Conservation (phyloP, 129 eudicot species). For the Erigeron canadensis region DNA sequence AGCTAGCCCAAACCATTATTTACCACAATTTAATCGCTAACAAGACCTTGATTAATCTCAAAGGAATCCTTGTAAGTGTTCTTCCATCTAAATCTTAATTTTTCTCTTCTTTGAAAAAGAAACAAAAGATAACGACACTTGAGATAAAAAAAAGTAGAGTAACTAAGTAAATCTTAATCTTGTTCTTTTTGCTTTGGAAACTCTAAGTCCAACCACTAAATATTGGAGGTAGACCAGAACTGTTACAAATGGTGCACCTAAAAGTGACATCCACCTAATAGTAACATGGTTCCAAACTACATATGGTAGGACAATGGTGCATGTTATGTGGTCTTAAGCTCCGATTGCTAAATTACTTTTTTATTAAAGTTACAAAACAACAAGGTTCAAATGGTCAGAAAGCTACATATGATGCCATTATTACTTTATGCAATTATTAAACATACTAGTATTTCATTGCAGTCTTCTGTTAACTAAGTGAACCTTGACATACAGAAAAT, state of each 20-base stretch:
- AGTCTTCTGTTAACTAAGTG: not conserved
- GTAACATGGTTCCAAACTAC: conserved; percentile 21
- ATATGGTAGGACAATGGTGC: conserved; percentile 34
- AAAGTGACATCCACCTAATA: conserved; percentile 5
- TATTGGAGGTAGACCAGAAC: conserved; percentile 14
- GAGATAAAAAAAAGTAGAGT: too few relatives aligned
- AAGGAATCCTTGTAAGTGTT: conserved; percentile 74
- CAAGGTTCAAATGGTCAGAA: conserved; percentile 18
- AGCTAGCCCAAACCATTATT: conserved; percentile 76
- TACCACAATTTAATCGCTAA: conserved; percentile 51
- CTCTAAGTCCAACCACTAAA: conserved; percentile 14
- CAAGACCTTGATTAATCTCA: conserved; percentile 63
- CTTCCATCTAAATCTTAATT: not conserved
- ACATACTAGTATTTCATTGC: not conserved
- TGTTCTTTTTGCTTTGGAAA: conserved; percentile 3
- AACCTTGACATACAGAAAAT: not conserved
- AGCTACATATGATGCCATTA: conserved; percentile 2
- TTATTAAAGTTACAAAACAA: conserved; percentile 18
- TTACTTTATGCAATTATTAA: conserved; percentile 9
- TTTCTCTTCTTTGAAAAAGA: not conserved
- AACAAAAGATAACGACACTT: not conserved
- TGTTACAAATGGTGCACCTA: conserved; percentile 18
- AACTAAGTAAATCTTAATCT: too few relatives aligned
- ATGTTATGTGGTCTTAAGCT: conserved; percentile 31
- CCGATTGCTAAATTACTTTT: conserved; percentile 3